Evolutionary conservation across 768 basidiomycete species (phyloP).

Genomic region (Pleurotus citrinopileatus): DNA sequence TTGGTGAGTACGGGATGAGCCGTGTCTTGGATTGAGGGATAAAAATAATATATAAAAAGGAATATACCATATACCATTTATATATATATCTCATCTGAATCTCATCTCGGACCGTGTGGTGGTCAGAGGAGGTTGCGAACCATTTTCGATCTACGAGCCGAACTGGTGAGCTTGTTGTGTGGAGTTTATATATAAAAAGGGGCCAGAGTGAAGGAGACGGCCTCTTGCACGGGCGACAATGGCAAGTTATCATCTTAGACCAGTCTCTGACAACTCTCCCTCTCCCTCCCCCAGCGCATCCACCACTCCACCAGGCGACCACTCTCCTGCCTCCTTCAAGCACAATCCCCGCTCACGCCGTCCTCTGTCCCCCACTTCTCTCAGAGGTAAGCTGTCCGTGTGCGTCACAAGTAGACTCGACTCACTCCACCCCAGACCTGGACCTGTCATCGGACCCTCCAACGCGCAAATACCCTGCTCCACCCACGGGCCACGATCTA

Average conservation of each 20-base stretch:
- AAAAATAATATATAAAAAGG: too few species aligned
- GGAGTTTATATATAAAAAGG: too few species aligned
- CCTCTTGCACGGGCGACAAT: too few species aligned
- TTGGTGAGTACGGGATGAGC: too few species aligned
- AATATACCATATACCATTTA: too few species aligned
- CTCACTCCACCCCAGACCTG: conserved; percentile 43
- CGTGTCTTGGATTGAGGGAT: too few species aligned
- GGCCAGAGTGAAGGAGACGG: too few species aligned
- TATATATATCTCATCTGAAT: too few species aligned
- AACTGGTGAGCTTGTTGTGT: too few species aligned
- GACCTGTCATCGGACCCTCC: conserved; percentile 54
- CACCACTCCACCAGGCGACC: conserved; percentile 43
- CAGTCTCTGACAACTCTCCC: conserved; percentile 44
- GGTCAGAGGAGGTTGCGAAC: too few species aligned
- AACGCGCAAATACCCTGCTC: conserved; percentile 65
- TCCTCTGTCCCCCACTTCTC: conserved; percentile 1
- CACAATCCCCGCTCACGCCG: neutral
- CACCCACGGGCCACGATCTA: conserved; percentile 78
- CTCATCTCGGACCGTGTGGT: too few species aligned
- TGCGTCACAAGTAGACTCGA: neutral
- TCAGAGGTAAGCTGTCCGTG: neutral
- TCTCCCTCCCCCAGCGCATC: conserved; percentile 54
- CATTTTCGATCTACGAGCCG: too few species aligned
- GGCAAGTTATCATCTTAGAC: conserved; percentile 52
- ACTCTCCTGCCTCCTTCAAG: conserved; percentile 29